Evolutionary conservation across 2,329 filamentous ascomycete species (phyloP), one percentile per base, ranked within the genome.

Genomic region (Alternaria arbusti): DNA sequence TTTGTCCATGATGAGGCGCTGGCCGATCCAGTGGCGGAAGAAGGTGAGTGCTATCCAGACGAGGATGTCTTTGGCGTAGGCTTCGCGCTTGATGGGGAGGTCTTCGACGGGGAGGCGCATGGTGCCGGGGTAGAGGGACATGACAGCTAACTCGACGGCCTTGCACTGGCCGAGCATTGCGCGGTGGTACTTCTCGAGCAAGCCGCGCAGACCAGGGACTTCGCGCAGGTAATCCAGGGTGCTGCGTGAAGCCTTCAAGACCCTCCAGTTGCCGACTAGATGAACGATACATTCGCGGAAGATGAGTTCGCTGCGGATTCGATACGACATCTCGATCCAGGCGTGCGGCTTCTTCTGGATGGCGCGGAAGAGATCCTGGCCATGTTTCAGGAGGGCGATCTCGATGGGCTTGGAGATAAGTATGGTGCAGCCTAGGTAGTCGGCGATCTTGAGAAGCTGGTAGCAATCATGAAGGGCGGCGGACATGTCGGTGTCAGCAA

Each of bases 31-130:
- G 69, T 86, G 82, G 1, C 82, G 81, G 70, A 84, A 82, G 54
- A 84, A 80, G 8, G 68, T 71, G 8, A 86, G 74, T 5, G 81
- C 81, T 74, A 86, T 84, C 85, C 85, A 86, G 66, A 82, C 78
- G 63, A 85, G 79, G 62, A 86, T 83, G 63, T 86, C 82, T 61
- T 80, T 82, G 20, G 78, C 74, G 65, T 85, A 86, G 15, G 77
- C 75, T 47, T 81, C 79, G 32, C 83, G 82, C 56, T 77, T 79
- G 56, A 80, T 77, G 11, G 82, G 74, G 1, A 72, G 63, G 15
- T 72, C 69, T 5, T 78, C 65, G 11, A 66, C 68, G 7, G 71
- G 70, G 1, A 68, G 65, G 17, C 74, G 68, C 36, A 77, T 74
- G 9, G 70, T 63, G 22, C 72, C 73, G 2, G 77, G 76, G 54